These are phyloP conservation scores for Diplosphaera chodatii DNA, from an alignment of 139 green algal species.

Conservation along the genomic window DNA sequence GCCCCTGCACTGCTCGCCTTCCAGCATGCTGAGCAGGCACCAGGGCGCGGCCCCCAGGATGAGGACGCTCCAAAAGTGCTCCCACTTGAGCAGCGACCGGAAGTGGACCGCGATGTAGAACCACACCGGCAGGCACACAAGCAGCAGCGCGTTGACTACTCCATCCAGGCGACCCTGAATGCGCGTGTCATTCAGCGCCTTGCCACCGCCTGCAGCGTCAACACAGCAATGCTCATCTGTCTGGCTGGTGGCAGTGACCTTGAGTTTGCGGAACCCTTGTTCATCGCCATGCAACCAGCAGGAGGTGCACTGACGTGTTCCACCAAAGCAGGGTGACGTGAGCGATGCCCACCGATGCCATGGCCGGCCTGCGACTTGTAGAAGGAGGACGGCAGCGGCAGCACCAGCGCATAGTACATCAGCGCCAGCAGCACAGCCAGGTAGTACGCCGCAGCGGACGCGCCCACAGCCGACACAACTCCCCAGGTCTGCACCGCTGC, in stretches of 20 bases:
- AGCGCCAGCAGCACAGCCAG: slow-evolving; percentile 43
- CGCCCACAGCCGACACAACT: slow-evolving; percentile 38
- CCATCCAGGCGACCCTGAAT: slow-evolving; percentile 48
- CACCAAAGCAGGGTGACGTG: too few relatives aligned
- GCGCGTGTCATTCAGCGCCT: not conserved
- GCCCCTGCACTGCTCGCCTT: slow-evolving; percentile 10
- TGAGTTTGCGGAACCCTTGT: too few relatives aligned
- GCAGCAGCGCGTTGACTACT: slow-evolving; percentile 38
- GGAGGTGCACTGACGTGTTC: too few relatives aligned
- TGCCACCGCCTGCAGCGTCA: slow-evolving; percentile 11
- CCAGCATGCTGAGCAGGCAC: slow-evolving; percentile 47
- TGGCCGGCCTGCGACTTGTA: slow-evolving; percentile 3
- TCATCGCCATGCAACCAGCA: too few relatives aligned
- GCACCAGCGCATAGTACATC: slow-evolving; percentile 66
- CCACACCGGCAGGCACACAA: slow-evolving; percentile 43
- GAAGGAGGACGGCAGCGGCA: slow-evolving; percentile 77
- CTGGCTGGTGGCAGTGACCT: too few relatives aligned
- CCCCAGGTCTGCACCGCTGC: slow-evolving; percentile 48
- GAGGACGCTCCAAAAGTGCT: slow-evolving; percentile 67
- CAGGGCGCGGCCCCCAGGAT: slow-evolving; percentile 54
- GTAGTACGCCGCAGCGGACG: slow-evolving; percentile 76
- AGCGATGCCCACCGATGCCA: not conserved
- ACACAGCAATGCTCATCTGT: too few relatives aligned
- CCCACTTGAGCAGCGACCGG: slow-evolving; percentile 31
- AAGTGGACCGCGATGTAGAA: slow-evolving; percentile 63